phyloP scores from a whole-genome alignment of 106 monocot genomes.

The Chionographis japonica region DNA sequence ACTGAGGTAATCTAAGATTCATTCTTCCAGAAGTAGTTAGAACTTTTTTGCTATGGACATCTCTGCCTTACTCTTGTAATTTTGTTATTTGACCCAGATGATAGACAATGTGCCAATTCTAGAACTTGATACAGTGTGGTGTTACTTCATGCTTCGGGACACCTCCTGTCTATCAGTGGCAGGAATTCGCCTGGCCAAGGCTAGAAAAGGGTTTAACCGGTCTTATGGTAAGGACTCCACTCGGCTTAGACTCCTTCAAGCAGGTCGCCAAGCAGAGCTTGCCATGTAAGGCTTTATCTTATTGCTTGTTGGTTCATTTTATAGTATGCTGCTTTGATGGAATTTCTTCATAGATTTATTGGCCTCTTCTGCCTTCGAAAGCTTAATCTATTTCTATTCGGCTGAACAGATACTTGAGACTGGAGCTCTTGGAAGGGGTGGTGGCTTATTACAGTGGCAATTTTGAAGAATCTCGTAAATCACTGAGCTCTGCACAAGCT shows the following conservation, averaged over 20 bases:
- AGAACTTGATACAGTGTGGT: conserved; percentile 95
- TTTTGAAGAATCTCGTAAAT: conserved; percentile 46
- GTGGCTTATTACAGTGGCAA: conserved; percentile 84
- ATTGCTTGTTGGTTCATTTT: not conserved
- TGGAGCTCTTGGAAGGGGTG: conserved; percentile 94
- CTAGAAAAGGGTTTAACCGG: conserved; percentile 80
- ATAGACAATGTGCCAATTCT: conserved; percentile 95
- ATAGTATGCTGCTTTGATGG: not conserved
- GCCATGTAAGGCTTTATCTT: conserved; percentile 62
- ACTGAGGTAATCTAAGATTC: conserved; percentile 41
- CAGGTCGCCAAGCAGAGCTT: conserved; percentile 67
- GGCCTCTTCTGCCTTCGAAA: not conserved
- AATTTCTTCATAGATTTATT: not conserved
- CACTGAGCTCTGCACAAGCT: conserved; percentile 63
- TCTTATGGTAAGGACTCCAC: conserved; percentile 85
- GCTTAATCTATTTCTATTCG: not conserved
- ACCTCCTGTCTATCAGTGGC: conserved; percentile 81
- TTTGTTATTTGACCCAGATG: conserved; percentile 38
- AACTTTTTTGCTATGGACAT: not conserved
- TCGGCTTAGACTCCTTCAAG: conserved; percentile 75
- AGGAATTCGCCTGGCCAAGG: conserved; percentile 63
- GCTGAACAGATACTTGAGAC: conserved; percentile 65
- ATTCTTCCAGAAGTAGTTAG: not conserved
- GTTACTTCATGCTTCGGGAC: conserved; percentile 91
- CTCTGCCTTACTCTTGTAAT: not conserved